These are phyloP conservation scores for Starmerella ratchasimensis DNA, from an alignment of 805 yeast genomes.

Conservation along the genomic window DNA sequence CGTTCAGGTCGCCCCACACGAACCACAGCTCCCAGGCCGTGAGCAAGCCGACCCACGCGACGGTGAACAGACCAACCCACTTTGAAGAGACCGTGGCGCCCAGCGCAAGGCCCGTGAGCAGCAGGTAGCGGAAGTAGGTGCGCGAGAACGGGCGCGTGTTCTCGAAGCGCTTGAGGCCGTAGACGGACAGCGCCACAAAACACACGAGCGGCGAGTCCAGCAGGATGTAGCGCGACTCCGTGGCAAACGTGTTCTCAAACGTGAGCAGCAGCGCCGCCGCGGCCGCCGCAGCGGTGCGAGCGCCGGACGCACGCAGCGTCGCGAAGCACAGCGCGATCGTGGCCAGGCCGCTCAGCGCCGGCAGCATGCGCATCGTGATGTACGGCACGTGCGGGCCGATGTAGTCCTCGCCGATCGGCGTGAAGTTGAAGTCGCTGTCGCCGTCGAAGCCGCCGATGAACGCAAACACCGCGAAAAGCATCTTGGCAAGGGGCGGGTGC, in stretches of 20 bases:
- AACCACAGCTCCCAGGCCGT: constrained; percentile 48
- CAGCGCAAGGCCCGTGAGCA: constrained; percentile 35
- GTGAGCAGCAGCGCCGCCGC: constrained; percentile 39
- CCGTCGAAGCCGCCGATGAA: constrained; percentile 41
- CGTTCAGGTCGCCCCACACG: constrained; percentile 50
- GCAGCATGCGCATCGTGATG: constrained; percentile 41
- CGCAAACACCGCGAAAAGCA: constrained; percentile 44
- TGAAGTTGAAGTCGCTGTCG: constrained; percentile 30
- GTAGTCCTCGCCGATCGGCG: constrained; percentile 35
- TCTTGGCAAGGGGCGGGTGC: constrained; percentile 57
- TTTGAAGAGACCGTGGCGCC: constrained; percentile 52
- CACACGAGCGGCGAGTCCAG: constrained; percentile 34
- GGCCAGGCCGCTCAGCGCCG: constrained; percentile 42
- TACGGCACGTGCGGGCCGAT: constrained; percentile 33
- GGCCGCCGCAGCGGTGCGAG: constrained; percentile 37
- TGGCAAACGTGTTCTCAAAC: constrained; percentile 52
- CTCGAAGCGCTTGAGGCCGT: constrained; percentile 38
- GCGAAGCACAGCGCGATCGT: constrained; percentile 41
- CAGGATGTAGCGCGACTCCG: constrained; percentile 44
- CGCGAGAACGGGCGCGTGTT: constrained; percentile 32
- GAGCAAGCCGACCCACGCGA: constrained; percentile 46
- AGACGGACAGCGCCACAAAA: constrained; percentile 35
- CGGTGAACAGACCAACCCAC: constrained; percentile 56
- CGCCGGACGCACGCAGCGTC: constrained; percentile 42
- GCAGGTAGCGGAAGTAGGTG: constrained; percentile 41